Evolutionary conservation across 768 basidiomycete genomes (phyloP).

Genomic region (Nidula microcarpa): DNA sequence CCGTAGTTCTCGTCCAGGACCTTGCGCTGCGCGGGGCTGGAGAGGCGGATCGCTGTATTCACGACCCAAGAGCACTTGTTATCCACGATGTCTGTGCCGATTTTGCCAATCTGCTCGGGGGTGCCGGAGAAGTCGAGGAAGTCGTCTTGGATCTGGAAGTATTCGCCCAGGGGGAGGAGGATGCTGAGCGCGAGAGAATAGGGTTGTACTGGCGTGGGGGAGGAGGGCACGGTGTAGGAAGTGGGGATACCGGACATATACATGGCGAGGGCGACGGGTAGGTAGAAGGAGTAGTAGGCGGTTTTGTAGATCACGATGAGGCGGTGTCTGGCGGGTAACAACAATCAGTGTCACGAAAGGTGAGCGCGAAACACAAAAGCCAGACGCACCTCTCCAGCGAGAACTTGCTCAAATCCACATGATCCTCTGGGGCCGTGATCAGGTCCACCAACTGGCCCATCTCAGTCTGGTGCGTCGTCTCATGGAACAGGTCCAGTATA

Average conservation of each 20-base stretch:
- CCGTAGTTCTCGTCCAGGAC: conserved; percentile 57
- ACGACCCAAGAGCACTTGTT: conserved; percentile 99
- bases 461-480: conserved; percentile 89
- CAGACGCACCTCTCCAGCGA: conserved; percentile 70
- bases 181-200: conserved; percentile 78
- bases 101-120: conserved; percentile 91
- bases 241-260: conserved; percentile 65
- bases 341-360: background rate
- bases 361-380: background rate
- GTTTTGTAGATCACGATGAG: conserved; percentile 98
- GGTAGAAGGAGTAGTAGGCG: conserved; percentile 97
- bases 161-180: conserved; percentile 90
- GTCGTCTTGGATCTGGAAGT: conserved; percentile 99
- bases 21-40: conserved; percentile 50
- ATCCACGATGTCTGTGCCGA: conserved; percentile 97
- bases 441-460: conserved; percentile 95
- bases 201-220: conserved; percentile 37
- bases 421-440: conserved; percentile 90
- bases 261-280: conserved; percentile 95
- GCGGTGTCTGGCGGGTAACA: conserved; percentile 55
- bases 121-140: conserved; percentile 91
- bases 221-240: conserved; percentile 29
- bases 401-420: conserved; percentile 85
- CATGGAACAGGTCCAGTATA: conserved; percentile 88
- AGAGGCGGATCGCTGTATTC: conserved; percentile 74